Evolutionary conservation across 2,329 filamentous ascomycete genomes (phyloP).

Genomic region (Aspergillus caelatus): DNA sequence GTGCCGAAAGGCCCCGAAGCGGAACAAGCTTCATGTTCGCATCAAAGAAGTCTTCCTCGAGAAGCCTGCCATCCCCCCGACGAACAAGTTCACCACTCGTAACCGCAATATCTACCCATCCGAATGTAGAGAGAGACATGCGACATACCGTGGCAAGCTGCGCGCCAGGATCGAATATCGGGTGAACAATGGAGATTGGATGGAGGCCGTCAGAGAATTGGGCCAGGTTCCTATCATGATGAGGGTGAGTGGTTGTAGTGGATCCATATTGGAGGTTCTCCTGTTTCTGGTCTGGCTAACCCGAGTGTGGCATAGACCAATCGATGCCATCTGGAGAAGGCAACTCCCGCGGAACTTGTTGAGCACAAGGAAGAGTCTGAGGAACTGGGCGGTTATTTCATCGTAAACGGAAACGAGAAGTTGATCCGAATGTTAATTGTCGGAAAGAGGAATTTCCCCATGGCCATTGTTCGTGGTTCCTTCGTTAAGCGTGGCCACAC

Average conservation of each 20-base stretch:
- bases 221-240: slow-evolving; percentile 93
- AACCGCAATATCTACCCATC: slow-evolving; percentile 86
- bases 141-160: slow-evolving; percentile 85
- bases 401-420: slow-evolving; percentile 97
- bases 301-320: slow-evolving; percentile 65
- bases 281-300: slow-evolving; percentile 1
- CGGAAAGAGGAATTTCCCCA: slow-evolving; percentile 88
- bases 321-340: slow-evolving; percentile 84
- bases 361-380: slow-evolving; percentile 91
- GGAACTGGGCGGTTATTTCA: slow-evolving; percentile 93
- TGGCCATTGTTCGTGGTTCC: slow-evolving; percentile 89
- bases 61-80: slow-evolving; percentile 75
- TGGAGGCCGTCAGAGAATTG: slow-evolving; percentile 80
- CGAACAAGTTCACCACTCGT: slow-evolving; percentile 77
- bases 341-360: slow-evolving; percentile 80
- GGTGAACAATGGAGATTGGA: slow-evolving; percentile 83
- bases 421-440: slow-evolving; percentile 90
- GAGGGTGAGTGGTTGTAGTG: slow-evolving; percentile 59
- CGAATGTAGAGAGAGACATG: slow-evolving; percentile 92
- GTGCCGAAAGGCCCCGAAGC: slow-evolving; percentile 55
- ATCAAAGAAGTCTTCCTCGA: slow-evolving; percentile 82
- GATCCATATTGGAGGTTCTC: background rate
- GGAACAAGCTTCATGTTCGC: slow-evolving; percentile 76
- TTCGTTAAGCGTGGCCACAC: slow-evolving; percentile 84
- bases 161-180: slow-evolving; percentile 80